A percentile compares a stretch with the other conserved stretches of the same genome.
These are phyloP conservation scores for Trichoderma atrobrunneum DNA, from an alignment of 2,329 filamentous ascomycete species.

Conservation along the genomic window DNA sequence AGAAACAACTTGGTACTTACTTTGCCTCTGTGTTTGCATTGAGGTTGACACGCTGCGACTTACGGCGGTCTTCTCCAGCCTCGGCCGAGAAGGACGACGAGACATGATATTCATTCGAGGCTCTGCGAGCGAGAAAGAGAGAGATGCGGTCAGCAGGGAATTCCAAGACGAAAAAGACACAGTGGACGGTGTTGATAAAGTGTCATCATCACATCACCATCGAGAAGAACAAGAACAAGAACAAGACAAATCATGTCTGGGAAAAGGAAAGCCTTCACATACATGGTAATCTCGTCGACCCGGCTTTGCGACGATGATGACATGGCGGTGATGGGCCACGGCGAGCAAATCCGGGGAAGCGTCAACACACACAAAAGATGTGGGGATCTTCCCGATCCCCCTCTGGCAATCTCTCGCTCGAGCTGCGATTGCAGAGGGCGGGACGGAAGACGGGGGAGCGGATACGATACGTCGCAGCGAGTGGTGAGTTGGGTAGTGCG, in stretches of 20 bases:
- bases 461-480: conserved; percentile 9
- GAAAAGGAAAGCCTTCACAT: conserved; percentile 4
- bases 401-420: conserved; percentile 15
- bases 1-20: conserved; percentile 31
- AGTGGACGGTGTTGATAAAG: neutral
- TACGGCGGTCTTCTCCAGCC: conserved; percentile 31
- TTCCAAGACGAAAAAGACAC: neutral
- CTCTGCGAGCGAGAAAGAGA: conserved; percentile 19
- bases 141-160: neutral
- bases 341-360: conserved; percentile 20
- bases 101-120: conserved; percentile 28
- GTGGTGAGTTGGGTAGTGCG: neutral
- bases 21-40: conserved; percentile 47
- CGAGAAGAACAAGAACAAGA: neutral
- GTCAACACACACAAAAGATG: conserved; percentile 13
- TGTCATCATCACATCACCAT: neutral
- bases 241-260: neutral
- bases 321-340: conserved; percentile 17
- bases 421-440: conserved; percentile 13
- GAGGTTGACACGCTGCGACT: conserved; percentile 40
- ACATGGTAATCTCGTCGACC: conserved; percentile 30
- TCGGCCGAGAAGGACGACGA: conserved; percentile 36
- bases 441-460: neutral
- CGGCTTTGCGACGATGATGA: conserved; percentile 26
- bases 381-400: conserved; percentile 20